Percentiles rank a stretch among this genome's conserved stretches.
These are phyloP conservation scores for Chloris gayana DNA, from an alignment of 176 grass and related monocot genomes.

Conservation along the genomic window DNA sequence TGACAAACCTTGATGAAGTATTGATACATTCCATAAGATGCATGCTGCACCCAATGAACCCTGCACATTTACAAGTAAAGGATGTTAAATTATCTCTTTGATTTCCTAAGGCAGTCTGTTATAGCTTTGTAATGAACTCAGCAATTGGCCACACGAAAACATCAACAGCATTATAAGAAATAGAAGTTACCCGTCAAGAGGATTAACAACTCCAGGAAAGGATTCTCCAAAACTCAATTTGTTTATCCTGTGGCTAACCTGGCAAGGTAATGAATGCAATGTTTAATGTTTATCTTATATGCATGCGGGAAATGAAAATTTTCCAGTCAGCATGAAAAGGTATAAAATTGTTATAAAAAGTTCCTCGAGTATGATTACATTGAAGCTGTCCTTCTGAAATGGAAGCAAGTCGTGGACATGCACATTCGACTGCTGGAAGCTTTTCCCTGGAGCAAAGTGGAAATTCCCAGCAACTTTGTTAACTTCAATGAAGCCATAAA, in stretches of 20 bases:
- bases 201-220: conserved; percentile 94
- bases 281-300: conserved; percentile 25
- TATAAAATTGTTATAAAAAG: conserved; percentile 34
- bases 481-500: conserved; percentile 93
- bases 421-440: conserved; percentile 95
- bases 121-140: background rate
- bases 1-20: conserved; percentile 94
- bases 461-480: conserved; percentile 99
- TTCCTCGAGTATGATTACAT: conserved; percentile 77
- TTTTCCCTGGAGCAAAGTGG: conserved; percentile 98
- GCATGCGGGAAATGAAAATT: background rate
- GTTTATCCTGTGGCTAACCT: conserved; percentile 96
- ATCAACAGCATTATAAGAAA: conserved; percentile 35
- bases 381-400: conserved; percentile 97
- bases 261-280: conserved; percentile 34
- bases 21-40: conserved; percentile 94
- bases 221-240: conserved; percentile 84
- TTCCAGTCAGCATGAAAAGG: conserved; percentile 12
- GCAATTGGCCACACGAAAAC: conserved; percentile 1
- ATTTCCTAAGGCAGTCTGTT: background rate
- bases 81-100: conserved; percentile 21
- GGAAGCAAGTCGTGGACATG: conserved; percentile 98
- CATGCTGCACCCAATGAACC: conserved; percentile 74
- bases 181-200: conserved; percentile 82
- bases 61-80: conserved; percentile 51